These are phyloP conservation scores for Xylariaceae sp. DNA, from an alignment of 2,329 filamentous ascomycete genomes.

Conservation along the genomic window DNA sequence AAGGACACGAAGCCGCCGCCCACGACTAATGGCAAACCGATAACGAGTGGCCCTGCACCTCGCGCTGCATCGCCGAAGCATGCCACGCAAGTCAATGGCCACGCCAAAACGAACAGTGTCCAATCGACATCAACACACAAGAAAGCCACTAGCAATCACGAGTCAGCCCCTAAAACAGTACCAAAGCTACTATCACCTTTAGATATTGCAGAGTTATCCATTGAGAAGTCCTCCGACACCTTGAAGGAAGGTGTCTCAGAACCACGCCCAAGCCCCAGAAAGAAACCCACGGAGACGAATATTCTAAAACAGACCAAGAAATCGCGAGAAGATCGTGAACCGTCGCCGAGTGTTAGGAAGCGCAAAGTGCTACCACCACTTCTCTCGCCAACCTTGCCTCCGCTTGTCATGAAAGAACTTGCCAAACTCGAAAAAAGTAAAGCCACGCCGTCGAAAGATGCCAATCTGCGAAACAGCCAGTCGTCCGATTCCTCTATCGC, in stretches of 20 bases:
- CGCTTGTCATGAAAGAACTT: conserved; percentile 45
- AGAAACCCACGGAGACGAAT: conserved; percentile 30
- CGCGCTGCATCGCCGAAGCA: conserved; percentile 35
- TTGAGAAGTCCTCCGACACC: conserved; percentile 22
- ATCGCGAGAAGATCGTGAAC: conserved; percentile 28
- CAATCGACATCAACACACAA: conserved; percentile 34
- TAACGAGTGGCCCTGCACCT: conserved; percentile 18
- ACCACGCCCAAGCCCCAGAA: conserved; percentile 30
- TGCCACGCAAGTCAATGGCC: conserved; percentile 40
- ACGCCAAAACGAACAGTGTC: conserved; percentile 32
- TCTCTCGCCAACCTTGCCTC: conserved; percentile 52
- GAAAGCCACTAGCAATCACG: conserved; percentile 33
- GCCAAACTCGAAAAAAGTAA: conserved; percentile 33
- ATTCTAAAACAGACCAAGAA: conserved; percentile 27
- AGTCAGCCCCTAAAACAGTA: conserved; percentile 35
- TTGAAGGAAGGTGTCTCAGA: conserved; percentile 22
- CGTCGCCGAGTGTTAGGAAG: conserved; percentile 34
- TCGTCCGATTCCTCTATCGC: conserved; percentile 32
- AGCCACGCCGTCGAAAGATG: conserved; percentile 23
- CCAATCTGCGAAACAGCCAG: conserved; percentile 25
- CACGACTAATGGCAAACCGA: conserved; percentile 25
- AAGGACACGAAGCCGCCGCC: conserved; percentile 25
- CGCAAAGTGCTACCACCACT: conserved; percentile 42
- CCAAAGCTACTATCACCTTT: conserved; percentile 51
- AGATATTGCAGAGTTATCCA: conserved; percentile 32